Percentiles rank a stretch among this genome's conserved stretches.
Conservation (phyloP, 2,329 filamentous ascomycete species). For the Epichloe uncinata region DNA sequence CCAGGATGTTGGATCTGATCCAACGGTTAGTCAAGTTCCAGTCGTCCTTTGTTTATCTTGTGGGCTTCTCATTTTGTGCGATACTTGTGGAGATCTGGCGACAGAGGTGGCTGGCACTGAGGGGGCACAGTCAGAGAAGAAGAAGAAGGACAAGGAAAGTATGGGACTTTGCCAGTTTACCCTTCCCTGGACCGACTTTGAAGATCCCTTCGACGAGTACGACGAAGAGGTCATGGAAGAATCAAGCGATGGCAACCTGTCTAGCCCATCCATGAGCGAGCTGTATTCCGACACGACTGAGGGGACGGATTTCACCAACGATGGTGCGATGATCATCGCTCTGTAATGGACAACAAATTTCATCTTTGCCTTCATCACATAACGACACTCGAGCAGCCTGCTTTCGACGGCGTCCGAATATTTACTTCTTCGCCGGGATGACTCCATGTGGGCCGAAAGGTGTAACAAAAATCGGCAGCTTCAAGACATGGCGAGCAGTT, state of each 20-base stretch:
- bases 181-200: conserved; percentile 12
- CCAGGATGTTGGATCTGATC: conserved; percentile 92
- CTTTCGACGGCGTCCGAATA: neutral
- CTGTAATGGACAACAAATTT: neutral
- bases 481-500: conserved; percentile 1
- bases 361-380: neutral
- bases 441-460: neutral
- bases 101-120: conserved; percentile 10
- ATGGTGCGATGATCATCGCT: conserved; percentile 10
- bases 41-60: conserved; percentile 32
- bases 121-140: neutral
- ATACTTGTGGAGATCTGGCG: conserved; percentile 21
- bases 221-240: conserved; percentile 23
- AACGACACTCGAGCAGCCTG: neutral
- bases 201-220: conserved; percentile 24
- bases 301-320: conserved; percentile 10
- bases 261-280: conserved; percentile 3
- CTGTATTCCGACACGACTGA: conserved; percentile 11
- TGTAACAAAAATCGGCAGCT: neutral
- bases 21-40: conserved; percentile 72
- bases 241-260: neutral
- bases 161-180: conserved; percentile 18
- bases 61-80: conserved; percentile 30
- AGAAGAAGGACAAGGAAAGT: conserved; percentile 10
- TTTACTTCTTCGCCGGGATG: neutral